Evolutionary conservation across 2,329 filamentous ascomycete genomes (phyloP).

Genomic region (Botryotinia globosa): DNA sequence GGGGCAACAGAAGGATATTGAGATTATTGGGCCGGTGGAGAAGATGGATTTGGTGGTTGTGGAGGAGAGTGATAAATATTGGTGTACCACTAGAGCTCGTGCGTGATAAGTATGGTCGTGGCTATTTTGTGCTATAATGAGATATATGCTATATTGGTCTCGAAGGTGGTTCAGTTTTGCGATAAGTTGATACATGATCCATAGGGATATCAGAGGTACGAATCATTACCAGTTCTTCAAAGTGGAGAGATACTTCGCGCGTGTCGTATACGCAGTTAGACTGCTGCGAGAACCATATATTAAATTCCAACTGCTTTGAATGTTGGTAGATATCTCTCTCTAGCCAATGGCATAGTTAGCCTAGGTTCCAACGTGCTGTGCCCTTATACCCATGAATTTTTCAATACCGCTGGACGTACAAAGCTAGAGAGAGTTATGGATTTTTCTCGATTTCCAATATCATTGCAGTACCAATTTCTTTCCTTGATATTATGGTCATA

Average conservation of each 20-base stretch:
- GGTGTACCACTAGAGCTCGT: conserved; percentile 39
- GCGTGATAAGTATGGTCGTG: neutral
- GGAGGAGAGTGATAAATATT: conserved; percentile 47
- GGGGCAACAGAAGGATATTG: conserved; percentile 48
- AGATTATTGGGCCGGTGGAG: conserved; percentile 49
- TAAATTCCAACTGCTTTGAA: neutral
- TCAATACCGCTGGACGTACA: neutral
- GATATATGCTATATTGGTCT: neutral
- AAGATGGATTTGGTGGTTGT: conserved; percentile 46
- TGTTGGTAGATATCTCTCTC: neutral
- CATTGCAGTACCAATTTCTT: neutral
- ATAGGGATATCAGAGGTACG: neutral
- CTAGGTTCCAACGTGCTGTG: neutral
- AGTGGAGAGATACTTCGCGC: neutral
- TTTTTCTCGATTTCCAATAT: neutral
- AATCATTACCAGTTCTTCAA: neutral
- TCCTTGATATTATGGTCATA: neutral
- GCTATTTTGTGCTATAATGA: neutral
- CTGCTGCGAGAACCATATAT: neutral
- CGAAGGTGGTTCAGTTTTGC: neutral
- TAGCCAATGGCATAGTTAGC: neutral
- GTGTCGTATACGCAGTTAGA: neutral
- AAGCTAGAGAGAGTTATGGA: neutral
- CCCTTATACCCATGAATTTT: neutral
- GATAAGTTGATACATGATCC: neutral